Percentiles rank a stretch among this genome's conserved stretches.
These are phyloP conservation scores for Leccinum boreale DNA, from an alignment of 768 basidiomycete genomes.

Conservation along the genomic window DNA sequence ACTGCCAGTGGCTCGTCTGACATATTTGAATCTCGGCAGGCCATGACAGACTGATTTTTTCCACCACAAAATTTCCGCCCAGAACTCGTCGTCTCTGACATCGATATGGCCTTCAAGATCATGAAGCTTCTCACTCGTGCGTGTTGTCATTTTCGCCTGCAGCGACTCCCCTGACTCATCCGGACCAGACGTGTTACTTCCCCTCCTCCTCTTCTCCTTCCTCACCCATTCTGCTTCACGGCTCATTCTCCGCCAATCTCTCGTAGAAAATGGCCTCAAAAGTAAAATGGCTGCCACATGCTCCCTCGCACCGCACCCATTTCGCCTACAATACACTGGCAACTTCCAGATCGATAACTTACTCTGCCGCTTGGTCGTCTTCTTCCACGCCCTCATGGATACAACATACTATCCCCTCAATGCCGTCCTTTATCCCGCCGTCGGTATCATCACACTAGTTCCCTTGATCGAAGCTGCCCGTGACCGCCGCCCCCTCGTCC, in stretches of 20 bases:
- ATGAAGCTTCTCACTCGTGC: not conserved
- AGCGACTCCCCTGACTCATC: not conserved
- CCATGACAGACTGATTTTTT: constrained; percentile 6
- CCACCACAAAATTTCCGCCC: constrained; percentile 4
- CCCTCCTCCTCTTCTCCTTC: constrained; percentile 19
- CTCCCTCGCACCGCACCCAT: constrained; percentile 23
- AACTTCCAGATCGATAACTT: constrained; percentile 32
- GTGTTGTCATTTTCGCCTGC: not conserved
- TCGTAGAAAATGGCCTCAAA: constrained; percentile 11
- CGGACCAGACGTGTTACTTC: constrained; percentile 13
- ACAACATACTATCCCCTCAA: constrained; percentile 15
- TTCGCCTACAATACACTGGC: constrained; percentile 41
- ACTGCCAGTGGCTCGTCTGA: not conserved
- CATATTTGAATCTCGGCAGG: not conserved
- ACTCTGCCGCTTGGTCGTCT: constrained; percentile 43
- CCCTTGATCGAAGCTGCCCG: constrained; percentile 46
- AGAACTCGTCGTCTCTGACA: constrained; percentile 7
- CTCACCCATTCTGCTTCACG: constrained; percentile 9
- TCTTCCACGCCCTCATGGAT: constrained; percentile 40
- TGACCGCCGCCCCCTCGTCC: constrained; percentile 29
- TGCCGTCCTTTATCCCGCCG: constrained; percentile 8
- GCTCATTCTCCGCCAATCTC: constrained; percentile 12
- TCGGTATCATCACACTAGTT: constrained; percentile 30
- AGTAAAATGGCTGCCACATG: constrained; percentile 34
- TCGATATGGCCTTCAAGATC: constrained; percentile 1